A percentile compares a stretch with the other conserved stretches of the same genome.
Conservation (phyloP, 1,284 basidiomycete species). For the Puccinia novopanici region DNA sequence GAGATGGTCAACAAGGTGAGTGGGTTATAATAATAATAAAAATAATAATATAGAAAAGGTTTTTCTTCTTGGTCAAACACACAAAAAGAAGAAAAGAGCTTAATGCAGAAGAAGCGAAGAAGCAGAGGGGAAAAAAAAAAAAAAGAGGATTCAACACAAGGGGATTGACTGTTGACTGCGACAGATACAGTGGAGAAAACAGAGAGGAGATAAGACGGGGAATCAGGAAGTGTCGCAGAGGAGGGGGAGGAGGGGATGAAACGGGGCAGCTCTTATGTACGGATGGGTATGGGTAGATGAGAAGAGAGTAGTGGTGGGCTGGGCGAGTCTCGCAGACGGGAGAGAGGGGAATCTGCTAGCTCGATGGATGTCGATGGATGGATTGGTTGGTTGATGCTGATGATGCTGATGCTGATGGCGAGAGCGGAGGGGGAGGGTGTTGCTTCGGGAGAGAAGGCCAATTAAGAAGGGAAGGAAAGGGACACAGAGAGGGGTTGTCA, state of each 20-base stretch:
- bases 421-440: neutral
- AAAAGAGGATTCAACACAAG: neutral
- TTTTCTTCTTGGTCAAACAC: neutral
- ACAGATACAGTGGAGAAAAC: neutral
- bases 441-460: neutral
- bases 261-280: neutral
- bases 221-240: neutral
- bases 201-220: conserved; percentile 5
- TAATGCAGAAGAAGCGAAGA: neutral
- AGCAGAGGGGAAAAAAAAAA: too few relatives aligned
- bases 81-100: neutral
- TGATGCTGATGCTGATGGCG: neutral
- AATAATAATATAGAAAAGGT: too few relatives aligned
- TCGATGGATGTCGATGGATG: conserved; percentile 1
- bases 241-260: conserved; percentile 2
- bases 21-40: too few relatives aligned
- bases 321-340: neutral
- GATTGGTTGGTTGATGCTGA: neutral
- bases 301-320: too few relatives aligned
- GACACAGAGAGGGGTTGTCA: neutral
- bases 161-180: neutral
- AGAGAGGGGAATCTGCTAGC: neutral
- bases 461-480: neutral
- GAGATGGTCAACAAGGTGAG: neutral
- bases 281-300: too few relatives aligned